These are phyloP conservation scores for Bryum argenteum DNA, from an alignment of 225 moss, liverwort and hornwort species.

Conservation along the genomic window DNA sequence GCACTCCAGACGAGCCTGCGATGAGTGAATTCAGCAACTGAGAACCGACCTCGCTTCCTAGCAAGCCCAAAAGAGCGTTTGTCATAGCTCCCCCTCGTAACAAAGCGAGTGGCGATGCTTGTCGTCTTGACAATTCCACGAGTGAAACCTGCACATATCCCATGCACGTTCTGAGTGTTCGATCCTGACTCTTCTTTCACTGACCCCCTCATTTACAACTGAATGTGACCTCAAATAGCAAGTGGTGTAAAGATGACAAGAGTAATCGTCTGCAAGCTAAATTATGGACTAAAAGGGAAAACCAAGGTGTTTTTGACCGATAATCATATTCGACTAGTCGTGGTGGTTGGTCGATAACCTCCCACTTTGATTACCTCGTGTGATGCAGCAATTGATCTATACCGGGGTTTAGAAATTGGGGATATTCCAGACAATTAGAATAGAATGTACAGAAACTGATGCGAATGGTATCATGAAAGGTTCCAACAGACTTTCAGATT, in stretches of 20 bases:
- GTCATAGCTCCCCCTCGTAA: slow-evolving; percentile 68
- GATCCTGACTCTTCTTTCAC: not conserved
- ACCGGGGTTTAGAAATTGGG: too few species aligned
- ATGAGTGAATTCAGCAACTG: slow-evolving; percentile 53
- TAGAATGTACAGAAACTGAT: not conserved
- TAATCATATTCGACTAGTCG: too few species aligned
- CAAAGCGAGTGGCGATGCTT: slow-evolving; percentile 65
- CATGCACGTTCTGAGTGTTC: slow-evolving; percentile 9
- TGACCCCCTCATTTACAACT: not conserved
- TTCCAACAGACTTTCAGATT: not conserved
- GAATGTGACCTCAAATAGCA: not conserved
- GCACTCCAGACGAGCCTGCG: slow-evolving; percentile 49
- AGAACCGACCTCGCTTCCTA: slow-evolving; percentile 61
- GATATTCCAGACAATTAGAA: not conserved
- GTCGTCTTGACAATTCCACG: slow-evolving; percentile 76
- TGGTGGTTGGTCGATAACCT: not conserved
- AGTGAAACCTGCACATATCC: slow-evolving; percentile 66
- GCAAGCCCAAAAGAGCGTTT: slow-evolving; percentile 54
- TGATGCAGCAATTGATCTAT: not conserved
- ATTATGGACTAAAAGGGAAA: too few species aligned
- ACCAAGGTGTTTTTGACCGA: too few species aligned
- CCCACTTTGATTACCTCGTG: not conserved
- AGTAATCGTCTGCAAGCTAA: too few species aligned
- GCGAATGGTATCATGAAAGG: not conserved
- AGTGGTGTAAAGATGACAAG: not conserved